phyloP scores from a whole-genome alignment of 2,329 filamentous ascomycete species.

The Colletotrichum chlorophyti region DNA sequence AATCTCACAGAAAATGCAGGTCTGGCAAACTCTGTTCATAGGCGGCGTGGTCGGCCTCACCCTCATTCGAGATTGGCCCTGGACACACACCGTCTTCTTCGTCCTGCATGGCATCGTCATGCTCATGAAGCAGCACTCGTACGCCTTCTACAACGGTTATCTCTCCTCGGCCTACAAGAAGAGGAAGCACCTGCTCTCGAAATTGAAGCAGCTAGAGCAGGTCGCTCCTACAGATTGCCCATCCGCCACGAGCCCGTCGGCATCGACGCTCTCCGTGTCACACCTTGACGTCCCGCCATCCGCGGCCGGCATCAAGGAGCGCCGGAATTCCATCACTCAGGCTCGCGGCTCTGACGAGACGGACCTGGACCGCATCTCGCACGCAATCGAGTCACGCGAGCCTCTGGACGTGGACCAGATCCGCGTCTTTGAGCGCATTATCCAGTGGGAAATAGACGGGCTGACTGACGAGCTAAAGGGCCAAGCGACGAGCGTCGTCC shows the following conservation, averaged over 20 bases:
- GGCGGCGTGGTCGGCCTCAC: constrained; percentile 69
- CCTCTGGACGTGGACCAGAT: constrained; percentile 69
- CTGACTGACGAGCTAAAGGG: constrained; percentile 70
- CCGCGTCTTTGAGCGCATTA: constrained; percentile 67
- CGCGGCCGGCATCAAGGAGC: constrained; percentile 41
- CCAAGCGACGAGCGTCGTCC: constrained; percentile 57
- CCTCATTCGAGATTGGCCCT: constrained; percentile 77
- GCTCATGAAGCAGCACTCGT: constrained; percentile 86
- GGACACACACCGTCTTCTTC: constrained; percentile 83
- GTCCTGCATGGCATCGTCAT: constrained; percentile 77
- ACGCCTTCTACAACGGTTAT: constrained; percentile 81
- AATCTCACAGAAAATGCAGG: constrained; percentile 39
- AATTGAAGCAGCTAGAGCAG: constrained; percentile 63
- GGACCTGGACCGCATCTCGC: constrained; percentile 67
- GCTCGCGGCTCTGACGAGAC: constrained; percentile 44
- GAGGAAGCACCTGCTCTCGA: constrained; percentile 49
- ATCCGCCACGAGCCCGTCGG: constrained; percentile 48
- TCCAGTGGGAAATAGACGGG: constrained; percentile 71
- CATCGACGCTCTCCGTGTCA: constrained; percentile 50
- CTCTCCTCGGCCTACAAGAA: constrained; percentile 66
- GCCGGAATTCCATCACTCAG: constrained; percentile 47
- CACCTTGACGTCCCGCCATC: constrained; percentile 52
- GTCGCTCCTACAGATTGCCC: constrained; percentile 54
- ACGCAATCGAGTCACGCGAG: constrained; percentile 65
- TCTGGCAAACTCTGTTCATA: constrained; percentile 75